phyloP scores from a whole-genome alignment of 805 yeast genomes.

The Sungouiozyma intestinalis region DNA sequence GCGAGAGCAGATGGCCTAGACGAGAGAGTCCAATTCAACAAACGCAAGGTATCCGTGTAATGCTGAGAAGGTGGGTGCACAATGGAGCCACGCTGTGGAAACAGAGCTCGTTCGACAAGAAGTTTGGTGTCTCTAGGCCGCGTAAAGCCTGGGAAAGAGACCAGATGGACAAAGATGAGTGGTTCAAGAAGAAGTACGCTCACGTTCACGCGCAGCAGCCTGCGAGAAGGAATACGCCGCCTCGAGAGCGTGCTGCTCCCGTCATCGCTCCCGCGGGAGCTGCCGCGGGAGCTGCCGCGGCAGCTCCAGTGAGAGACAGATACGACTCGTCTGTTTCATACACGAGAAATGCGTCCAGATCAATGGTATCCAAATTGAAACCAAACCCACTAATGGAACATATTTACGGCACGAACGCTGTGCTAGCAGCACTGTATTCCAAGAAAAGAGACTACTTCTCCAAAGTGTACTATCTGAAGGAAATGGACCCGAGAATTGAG shows the following conservation, averaged over 20 bases:
- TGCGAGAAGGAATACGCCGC: too few relatives aligned
- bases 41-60: too few relatives aligned
- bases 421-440: slow-evolving; percentile 55
- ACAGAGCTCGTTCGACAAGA: slow-evolving; percentile 1
- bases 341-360: too few relatives aligned
- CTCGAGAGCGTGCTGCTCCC: too few relatives aligned
- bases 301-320: not conserved
- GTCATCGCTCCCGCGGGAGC: too few relatives aligned
- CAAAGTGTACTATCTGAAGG: slow-evolving; percentile 39
- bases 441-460: slow-evolving; percentile 44
- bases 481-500: slow-evolving; percentile 34
- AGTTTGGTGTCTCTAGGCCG: slow-evolving; percentile 1
- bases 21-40: too few relatives aligned
- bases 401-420: slow-evolving; percentile 68
- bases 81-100: not conserved
- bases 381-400: slow-evolving; percentile 51
- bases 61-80: not conserved
- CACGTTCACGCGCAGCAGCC: slow-evolving; percentile 53
- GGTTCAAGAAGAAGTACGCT: slow-evolving; percentile 52
- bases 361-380: slow-evolving; percentile 17
- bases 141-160: slow-evolving; percentile 54
- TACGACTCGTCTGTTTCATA: too few relatives aligned
- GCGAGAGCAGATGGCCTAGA: too few relatives aligned
- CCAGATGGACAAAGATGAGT: slow-evolving; percentile 51
- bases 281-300: too few relatives aligned